Percentiles rank a stretch among this genome's conserved stretches.
phyloP scores from a whole-genome alignment of 2,329 filamentous ascomycete genomes.

The Rutstroemia sp. region DNA sequence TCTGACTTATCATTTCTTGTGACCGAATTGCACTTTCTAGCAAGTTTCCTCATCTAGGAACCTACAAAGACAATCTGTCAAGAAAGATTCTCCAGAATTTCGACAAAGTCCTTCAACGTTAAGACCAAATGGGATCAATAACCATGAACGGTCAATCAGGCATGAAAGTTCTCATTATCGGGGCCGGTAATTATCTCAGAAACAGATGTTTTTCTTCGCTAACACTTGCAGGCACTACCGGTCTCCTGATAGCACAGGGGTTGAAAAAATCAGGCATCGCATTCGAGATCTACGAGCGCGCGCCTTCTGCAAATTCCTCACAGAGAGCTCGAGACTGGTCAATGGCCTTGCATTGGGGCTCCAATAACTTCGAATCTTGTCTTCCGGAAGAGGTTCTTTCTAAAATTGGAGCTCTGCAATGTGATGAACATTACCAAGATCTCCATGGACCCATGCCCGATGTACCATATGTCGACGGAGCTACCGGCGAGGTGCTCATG shows the following conservation, averaged over 20 bases:
- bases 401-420: background rate
- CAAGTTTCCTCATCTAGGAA: too few species aligned
- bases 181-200: background rate
- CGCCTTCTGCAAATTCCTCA: background rate
- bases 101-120: too few species aligned
- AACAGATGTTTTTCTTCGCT: background rate
- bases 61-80: too few species aligned
- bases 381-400: background rate
- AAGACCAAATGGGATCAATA: background rate
- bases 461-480: background rate
- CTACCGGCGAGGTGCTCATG: background rate
- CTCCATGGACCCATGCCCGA: background rate
- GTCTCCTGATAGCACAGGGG: conserved; percentile 3
- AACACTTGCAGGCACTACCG: background rate
- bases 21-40: too few species aligned
- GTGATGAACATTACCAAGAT: background rate
- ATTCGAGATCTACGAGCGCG: conserved; percentile 1
- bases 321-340: conserved; percentile 1
- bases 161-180: conserved; percentile 4
- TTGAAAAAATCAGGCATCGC: background rate
- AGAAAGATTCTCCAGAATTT: too few species aligned
- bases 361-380: background rate
- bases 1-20: too few species aligned
- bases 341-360: conserved; percentile 4
- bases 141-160: background rate